Percentiles rank a stretch among this genome's conserved stretches.
Conservation (phyloP, 805 yeast genomes). For the Saccharomycopsis vini region DNA sequence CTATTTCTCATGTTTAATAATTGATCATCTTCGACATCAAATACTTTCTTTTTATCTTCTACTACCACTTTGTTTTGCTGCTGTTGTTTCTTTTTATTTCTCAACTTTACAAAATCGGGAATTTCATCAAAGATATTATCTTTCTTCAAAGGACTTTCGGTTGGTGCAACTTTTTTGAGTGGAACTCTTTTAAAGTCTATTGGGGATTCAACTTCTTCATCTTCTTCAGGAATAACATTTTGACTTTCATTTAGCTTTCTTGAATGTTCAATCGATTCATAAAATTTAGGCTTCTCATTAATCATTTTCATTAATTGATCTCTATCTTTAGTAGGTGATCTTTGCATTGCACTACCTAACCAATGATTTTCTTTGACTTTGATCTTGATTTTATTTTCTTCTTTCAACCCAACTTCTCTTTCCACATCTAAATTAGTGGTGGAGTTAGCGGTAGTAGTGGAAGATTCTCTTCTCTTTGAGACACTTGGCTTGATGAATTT, state of each 20-base stretch:
- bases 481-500: constrained; percentile 11
- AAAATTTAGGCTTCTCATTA: constrained; percentile 17
- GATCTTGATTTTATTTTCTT: constrained; percentile 11
- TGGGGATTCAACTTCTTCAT: neutral
- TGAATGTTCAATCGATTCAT: constrained; percentile 6
- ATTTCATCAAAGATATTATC: constrained; percentile 17
- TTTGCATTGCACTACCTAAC: constrained; percentile 17
- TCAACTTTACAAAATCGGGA: constrained; percentile 17
- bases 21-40: neutral
- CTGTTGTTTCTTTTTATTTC: constrained; percentile 11
- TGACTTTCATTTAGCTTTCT: neutral
- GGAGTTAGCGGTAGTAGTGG: neutral
- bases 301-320: constrained; percentile 6
- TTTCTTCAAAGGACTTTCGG: constrained; percentile 14
- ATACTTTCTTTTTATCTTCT: neutral
- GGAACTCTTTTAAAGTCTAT: constrained; percentile 3
- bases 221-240: constrained; percentile 1
- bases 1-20: neutral
- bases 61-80: neutral
- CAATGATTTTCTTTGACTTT: constrained; percentile 18
- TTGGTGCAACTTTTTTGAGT: constrained; percentile 7
- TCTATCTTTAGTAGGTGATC: constrained; percentile 16
- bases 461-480: neutral
- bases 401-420: constrained; percentile 11
- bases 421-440: constrained; percentile 10